phyloP scores from a whole-genome alignment of 768 basidiomycete genomes.

The Hericium coralloides region DNA sequence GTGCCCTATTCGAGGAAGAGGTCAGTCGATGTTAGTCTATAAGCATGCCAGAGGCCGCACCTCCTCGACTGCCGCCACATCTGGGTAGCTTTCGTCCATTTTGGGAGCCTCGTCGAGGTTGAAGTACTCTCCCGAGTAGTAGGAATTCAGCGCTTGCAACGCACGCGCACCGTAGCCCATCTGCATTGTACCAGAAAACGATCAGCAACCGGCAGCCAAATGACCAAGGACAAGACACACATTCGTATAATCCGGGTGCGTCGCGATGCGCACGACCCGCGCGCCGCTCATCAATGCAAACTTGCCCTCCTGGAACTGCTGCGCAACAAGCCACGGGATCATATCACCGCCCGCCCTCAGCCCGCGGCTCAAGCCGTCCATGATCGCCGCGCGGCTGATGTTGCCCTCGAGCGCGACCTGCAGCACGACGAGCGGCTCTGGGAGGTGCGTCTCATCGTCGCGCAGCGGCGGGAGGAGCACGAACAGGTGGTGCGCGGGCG shows the following conservation, averaged over 20 bases:
- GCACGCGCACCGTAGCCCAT: slow-evolving; percentile 97
- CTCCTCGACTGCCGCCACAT: slow-evolving; percentile 40
- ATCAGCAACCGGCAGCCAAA: too few relatives aligned
- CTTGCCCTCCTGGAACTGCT: slow-evolving; percentile 92
- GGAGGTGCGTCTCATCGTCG: slow-evolving; percentile 83
- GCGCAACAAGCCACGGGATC: slow-evolving; percentile 94
- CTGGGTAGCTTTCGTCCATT: slow-evolving; percentile 50
- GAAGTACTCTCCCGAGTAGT: slow-evolving; percentile 90
- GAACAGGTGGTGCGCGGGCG: slow-evolving; percentile 94
- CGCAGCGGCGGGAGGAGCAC: slow-evolving; percentile 90
- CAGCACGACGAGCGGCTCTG: slow-evolving; percentile 91
- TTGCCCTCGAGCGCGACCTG: slow-evolving; percentile 95
- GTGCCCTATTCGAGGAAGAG: slow-evolving; percentile 26
- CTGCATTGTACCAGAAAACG: slow-evolving; percentile 28
- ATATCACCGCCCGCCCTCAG: slow-evolving; percentile 87
- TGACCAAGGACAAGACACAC: slow-evolving; percentile 32
- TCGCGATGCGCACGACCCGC: slow-evolving; percentile 86
- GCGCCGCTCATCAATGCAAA: slow-evolving; percentile 91
- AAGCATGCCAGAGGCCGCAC: slow-evolving; percentile 22
- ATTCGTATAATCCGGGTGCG: slow-evolving; percentile 90
- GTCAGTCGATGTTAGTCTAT: neutral
- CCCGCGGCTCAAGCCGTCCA: slow-evolving; percentile 81
- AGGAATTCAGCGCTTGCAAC: slow-evolving; percentile 76
- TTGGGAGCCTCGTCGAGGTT: slow-evolving; percentile 64
- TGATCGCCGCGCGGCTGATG: slow-evolving; percentile 75